These are phyloP conservation scores for Candida awuae DNA, from an alignment of 805 yeast species.

Conservation along the genomic window DNA sequence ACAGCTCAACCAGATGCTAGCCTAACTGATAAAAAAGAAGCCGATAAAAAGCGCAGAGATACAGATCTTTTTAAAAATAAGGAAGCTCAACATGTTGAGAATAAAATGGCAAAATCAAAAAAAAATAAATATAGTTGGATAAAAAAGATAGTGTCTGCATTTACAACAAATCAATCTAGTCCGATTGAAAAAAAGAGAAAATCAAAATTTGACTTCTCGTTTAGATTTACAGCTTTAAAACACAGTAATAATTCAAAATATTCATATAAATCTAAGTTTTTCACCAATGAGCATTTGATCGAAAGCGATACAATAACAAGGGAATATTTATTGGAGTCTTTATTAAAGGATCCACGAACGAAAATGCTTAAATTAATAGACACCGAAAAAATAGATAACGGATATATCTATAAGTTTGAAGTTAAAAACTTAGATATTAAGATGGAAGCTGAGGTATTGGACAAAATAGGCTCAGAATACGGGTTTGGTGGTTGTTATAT, in stretches of 20 bases:
- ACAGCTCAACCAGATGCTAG: no score
- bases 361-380: background rate
- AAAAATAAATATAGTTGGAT: background rate
- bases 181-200: background rate
- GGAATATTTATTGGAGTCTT: constrained; percentile 1
- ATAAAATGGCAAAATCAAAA: background rate
- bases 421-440: constrained; percentile 4
- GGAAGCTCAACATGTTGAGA: no score
- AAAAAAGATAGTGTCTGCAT: no score
- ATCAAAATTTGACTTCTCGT: background rate
- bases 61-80: no score
- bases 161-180: background rate
- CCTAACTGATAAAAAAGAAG: no score
- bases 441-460: constrained; percentile 20
- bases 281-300: constrained; percentile 8
- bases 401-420: constrained; percentile 10
- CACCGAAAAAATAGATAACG: constrained; percentile 1
- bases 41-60: no score
- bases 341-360: constrained; percentile 1
- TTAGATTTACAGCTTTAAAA: no score
- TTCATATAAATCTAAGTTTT: background rate
- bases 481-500: constrained; percentile 29
- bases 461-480: constrained; percentile 24
- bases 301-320: constrained; percentile 11
- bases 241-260: constrained; percentile 4